Base-by-base conservation (phyloP, 164 flowering plant species). In the Umbilicus rupestris region DNA sequence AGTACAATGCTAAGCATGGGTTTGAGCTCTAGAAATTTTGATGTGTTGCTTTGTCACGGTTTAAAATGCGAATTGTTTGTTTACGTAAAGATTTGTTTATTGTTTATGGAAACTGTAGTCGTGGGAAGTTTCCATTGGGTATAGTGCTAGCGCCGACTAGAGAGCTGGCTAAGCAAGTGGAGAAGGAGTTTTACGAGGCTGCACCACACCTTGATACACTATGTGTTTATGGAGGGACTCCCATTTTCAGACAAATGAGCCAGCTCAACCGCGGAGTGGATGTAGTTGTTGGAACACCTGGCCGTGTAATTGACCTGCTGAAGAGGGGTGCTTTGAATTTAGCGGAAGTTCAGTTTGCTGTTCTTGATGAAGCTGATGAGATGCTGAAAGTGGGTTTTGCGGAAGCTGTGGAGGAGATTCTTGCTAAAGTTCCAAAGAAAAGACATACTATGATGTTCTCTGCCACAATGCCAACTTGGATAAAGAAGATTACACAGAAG, bases 311-410 rank as follows among this genome's bases (percentile, higher is more conserved):
- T 72, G 95, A 88, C 73, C 78, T 88, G 44, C 69, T 85, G 29
- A 85, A 86, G 74, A 79, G 89, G 67, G 87, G 89, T 59, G 78
- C 91, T n/a, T 72, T 86, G 6, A 65, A 60, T 65, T 76, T 88
- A 63, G 76, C 82, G 15, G 88, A 86, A 71, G 89, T 86, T 66
- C 84, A 85, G 66, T 85, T 80, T 79, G 77, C 84, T 69, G 89
- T 88, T 68, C 82, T 88, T 35, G 95, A 88, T 74, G 95, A 88
- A 76, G 91, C 95, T 70, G 95, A 88, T 76, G 89, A 88, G 79
- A 88, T 88, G 95, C 89, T 88, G 72, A 80, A 81, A 28, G 88
- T 88, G 22, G 95, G 95, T 1, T 88, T 88, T 80, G 89, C 82
- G 15, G 89, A 88, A 67, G 95, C 73, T 70, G 90, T 88, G 0